These are phyloP conservation scores for Suhomyces ambrosiae DNA, from an alignment of 1,139 yeast genomes.

Conservation along the genomic window DNA sequence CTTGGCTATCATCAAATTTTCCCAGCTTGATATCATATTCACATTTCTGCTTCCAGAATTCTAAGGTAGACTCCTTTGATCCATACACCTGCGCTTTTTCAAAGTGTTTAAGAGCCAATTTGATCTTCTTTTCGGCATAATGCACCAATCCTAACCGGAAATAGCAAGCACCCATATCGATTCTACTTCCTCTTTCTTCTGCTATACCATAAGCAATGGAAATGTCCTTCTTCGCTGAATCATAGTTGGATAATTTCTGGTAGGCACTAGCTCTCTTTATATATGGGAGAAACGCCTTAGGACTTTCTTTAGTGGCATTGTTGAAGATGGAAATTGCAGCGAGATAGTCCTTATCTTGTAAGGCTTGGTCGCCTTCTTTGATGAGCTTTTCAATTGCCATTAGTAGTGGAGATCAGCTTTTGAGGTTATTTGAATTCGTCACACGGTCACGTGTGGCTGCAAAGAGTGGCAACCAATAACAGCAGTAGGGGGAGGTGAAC, in stretches of 20 bases:
- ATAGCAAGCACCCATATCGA: slow-evolving; percentile 58
- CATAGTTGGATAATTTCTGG: slow-evolving; percentile 53
- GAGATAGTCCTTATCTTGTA: slow-evolving; percentile 36
- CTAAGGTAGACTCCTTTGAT: slow-evolving; percentile 49
- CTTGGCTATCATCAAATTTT: not conserved
- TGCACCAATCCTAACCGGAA: slow-evolving; percentile 58
- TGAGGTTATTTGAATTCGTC: not conserved
- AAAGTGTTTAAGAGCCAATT: slow-evolving; percentile 52
- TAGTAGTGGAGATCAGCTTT: not conserved
- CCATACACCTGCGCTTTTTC: slow-evolving; percentile 50
- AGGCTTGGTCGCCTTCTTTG: slow-evolving; percentile 36
- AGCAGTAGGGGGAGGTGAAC: too few species aligned
- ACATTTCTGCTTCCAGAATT: slow-evolving; percentile 55
- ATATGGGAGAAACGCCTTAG: slow-evolving; percentile 53
- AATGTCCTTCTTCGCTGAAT: slow-evolving; percentile 55
- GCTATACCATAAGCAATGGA: slow-evolving; percentile 60
- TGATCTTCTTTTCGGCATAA: slow-evolving; percentile 48
- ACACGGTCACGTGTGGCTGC: slow-evolving; percentile 4
- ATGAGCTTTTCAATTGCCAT: slow-evolving; percentile 48
- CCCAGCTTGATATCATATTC: slow-evolving; percentile 30
- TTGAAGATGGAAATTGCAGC: slow-evolving; percentile 37
- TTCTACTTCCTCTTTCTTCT: slow-evolving; percentile 49
- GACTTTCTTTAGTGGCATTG: slow-evolving; percentile 39
- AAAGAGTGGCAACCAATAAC: too few species aligned
- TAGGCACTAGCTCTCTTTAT: slow-evolving; percentile 59